Conservation (phyloP, 2,329 filamentous ascomycete species). For the Zelopaecilomyces penicillatus region DNA sequence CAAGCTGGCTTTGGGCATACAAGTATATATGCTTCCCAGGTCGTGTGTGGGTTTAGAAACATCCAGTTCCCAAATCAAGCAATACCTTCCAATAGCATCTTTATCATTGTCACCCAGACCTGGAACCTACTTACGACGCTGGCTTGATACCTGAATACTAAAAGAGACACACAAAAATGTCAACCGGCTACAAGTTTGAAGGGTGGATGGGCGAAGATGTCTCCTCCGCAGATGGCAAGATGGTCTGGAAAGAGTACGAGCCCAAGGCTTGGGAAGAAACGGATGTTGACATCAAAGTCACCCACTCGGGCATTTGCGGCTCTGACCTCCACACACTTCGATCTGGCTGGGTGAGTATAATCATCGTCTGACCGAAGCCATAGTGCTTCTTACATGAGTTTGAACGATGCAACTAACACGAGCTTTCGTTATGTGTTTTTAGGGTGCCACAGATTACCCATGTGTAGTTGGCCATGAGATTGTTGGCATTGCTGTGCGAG, state of each 20-base stretch:
- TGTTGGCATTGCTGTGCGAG: conserved; percentile 47
- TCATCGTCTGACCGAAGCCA: neutral
- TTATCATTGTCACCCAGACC: no score
- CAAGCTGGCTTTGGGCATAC: no score
- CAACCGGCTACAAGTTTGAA: conserved; percentile 37
- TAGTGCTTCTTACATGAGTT: conserved; percentile 1
- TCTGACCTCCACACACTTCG: conserved; percentile 51
- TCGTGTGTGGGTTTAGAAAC: no score
- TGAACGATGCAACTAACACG: neutral
- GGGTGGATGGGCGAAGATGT: conserved; percentile 41
- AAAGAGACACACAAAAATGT: conserved; percentile 8
- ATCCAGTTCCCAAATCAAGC: no score
- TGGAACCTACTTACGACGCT: no score
- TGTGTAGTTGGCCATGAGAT: conserved; percentile 59
- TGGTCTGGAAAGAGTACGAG: conserved; percentile 48
- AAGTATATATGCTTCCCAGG: no score
- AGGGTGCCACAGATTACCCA: conserved; percentile 23
- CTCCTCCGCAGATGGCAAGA: conserved; percentile 38
- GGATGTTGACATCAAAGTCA: conserved; percentile 57
- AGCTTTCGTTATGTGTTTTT: neutral
- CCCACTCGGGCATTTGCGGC: conserved; percentile 59
- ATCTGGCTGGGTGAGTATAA: conserved; percentile 38
- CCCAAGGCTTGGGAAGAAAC: conserved; percentile 59
- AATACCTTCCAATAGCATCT: no score
- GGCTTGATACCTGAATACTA: no score